Percentiles rank a stretch among this genome's conserved stretches.
Evolutionary conservation across 2,329 filamentous ascomycete genomes (phyloP).

Genomic region (Fusarium albidum): DNA sequence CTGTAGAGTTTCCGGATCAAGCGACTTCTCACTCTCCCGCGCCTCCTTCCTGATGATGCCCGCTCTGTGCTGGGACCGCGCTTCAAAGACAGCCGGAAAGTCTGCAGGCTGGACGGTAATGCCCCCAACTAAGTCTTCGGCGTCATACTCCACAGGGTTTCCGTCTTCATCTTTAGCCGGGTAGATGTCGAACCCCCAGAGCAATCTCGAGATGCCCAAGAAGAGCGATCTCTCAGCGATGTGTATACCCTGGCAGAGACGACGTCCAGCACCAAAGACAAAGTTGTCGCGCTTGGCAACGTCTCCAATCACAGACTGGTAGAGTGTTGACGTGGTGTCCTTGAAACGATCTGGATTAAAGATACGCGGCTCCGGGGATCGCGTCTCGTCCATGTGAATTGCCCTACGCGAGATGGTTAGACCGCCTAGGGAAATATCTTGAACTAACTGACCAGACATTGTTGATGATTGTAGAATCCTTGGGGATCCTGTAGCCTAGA

Average conservation of each 20-base stretch:
- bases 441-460: neutral
- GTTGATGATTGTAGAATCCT: slow-evolving; percentile 16
- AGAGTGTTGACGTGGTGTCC: neutral
- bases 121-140: slow-evolving; percentile 5
- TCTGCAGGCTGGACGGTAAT: slow-evolving; percentile 8
- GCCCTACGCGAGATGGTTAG: neutral
- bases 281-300: slow-evolving; percentile 21
- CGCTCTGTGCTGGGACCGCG: neutral
- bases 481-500: slow-evolving; percentile 39
- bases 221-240: slow-evolving; percentile 28
- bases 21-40: neutral
- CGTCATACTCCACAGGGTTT: slow-evolving; percentile 2
- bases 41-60: neutral
- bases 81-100: neutral
- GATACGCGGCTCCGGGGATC: neutral
- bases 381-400: neutral
- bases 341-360: neutral
- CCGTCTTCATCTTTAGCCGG: neutral
- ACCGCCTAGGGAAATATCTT: neutral
- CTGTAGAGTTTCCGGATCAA: slow-evolving; percentile 4
- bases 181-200: slow-evolving; percentile 23
- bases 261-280: slow-evolving; percentile 26
- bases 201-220: slow-evolving; percentile 14
- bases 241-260: slow-evolving; percentile 28
- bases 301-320: neutral